Base-by-base conservation (phyloP, 129 eudicot genomes). In the Helichrysum umbraculigerum region DNA sequence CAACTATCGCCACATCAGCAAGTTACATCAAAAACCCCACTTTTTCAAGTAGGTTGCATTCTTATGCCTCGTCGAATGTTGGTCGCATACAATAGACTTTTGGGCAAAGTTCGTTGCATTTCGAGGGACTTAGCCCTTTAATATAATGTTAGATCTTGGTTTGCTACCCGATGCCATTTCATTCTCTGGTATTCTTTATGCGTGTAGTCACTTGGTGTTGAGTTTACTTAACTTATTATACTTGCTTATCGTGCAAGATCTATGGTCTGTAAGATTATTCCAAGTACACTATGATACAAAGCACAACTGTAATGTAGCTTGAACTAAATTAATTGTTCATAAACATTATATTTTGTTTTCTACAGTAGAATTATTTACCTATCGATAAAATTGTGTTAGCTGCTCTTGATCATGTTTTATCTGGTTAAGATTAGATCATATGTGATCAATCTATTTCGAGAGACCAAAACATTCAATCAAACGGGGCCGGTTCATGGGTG, bases 201-300 rank as follows among this genome's bases (percentile, higher is more conserved):
- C 54, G 34, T 75, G 72, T 65, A 65, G 79, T 75, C 79, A 75
- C 7, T 75, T 51, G 54, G 79, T 72, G 65, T 66, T 75, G n/a
- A n/a, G 35, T 4, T 33, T 3, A 33, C 5, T 33, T 33, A 33
- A 7, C 6, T 7, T 37, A 7, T 39, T 39, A 8, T 8, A 8
- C 44, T 25, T 39, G 44, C 44, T 39, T 39, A 8, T 39, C 12
- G 12, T 39, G 12, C 44, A 39, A 39, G 12, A 39, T 7, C 9
- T 39, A 39, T 39, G 44, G 44, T 39, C 44, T 39, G 2, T 39
- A 39, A 39, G 44, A 39, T 39, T 39, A 1, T 39, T 8, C 44
- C 44, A 39, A 7, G 44, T 1, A 39, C 44, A 39, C 8, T 39
- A 39, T 3, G 6, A 34, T 39, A 39, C 44, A 39, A 25, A 39